phyloP scores from a whole-genome alignment of 306 rosid species.

The Castanea crenata region DNA sequence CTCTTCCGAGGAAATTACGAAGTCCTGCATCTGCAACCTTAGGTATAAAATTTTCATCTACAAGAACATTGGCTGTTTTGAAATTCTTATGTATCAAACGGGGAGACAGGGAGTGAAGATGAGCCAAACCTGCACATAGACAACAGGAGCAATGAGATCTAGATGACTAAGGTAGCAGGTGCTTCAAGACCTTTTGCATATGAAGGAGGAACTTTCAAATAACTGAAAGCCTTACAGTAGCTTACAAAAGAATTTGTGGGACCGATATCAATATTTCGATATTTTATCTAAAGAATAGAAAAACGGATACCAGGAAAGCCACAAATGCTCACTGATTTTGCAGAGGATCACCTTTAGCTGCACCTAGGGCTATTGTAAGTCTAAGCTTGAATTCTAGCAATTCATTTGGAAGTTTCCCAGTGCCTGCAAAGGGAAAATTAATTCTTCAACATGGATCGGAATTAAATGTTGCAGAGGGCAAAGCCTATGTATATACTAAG shows the following conservation, averaged over 20 bases:
- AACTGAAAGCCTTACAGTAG: conserved; percentile 32
- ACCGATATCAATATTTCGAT: conserved; percentile 43
- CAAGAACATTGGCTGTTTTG: conserved; percentile 88
- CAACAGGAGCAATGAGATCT: conserved; percentile 27
- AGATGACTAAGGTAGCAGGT: conserved; percentile 25
- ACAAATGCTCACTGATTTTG: conserved; percentile 99
- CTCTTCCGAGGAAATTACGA: conserved; percentile 69
- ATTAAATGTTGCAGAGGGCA: conserved; percentile 12
- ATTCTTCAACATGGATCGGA: conserved; percentile 9
- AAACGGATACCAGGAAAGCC: conserved; percentile 95
- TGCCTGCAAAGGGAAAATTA: conserved; percentile 42
- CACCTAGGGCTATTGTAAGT: conserved; percentile 87
- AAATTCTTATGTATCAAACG: conserved; percentile 83
- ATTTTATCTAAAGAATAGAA: conserved; percentile 61
- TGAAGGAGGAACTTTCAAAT: conserved; percentile 20
- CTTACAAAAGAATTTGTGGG: conserved; percentile 47
- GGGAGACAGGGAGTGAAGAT: conserved; percentile 83
- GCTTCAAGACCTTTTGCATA: conserved; percentile 22
- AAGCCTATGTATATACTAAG: neutral
- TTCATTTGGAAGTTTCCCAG: conserved; percentile 52
- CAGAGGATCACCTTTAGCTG: conserved; percentile 99
- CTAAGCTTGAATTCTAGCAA: conserved; percentile 90
- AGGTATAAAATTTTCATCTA: conserved; percentile 73
- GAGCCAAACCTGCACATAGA: conserved; percentile 64
- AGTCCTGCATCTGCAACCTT: conserved; percentile 96